A percentile compares a stretch with the other conserved stretches of the same genome.
These are phyloP conservation scores for Abrus precatorius DNA, from an alignment of 306 rosid genomes.

Conservation along the genomic window DNA sequence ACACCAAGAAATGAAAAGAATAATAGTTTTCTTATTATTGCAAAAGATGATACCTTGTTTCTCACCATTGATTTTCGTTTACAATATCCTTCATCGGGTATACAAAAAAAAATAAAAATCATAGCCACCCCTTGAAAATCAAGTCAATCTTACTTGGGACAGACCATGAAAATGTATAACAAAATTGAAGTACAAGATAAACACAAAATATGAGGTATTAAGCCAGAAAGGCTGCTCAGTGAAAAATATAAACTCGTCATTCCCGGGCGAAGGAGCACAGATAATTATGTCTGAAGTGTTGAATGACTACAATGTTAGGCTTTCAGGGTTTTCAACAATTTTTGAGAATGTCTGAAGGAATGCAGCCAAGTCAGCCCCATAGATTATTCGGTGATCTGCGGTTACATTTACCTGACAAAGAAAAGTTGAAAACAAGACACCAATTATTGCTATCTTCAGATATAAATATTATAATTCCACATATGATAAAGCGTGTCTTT, in stretches of 20 bases:
- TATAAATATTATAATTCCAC: background rate
- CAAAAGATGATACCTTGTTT: constrained; percentile 23
- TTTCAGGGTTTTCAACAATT: constrained; percentile 82
- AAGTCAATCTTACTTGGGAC: constrained; percentile 31
- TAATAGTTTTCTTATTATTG: background rate
- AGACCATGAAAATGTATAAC: constrained; percentile 42
- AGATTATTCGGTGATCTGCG: constrained; percentile 88
- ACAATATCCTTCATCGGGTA: constrained; percentile 24
- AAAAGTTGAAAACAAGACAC: background rate
- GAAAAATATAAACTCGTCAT: constrained; percentile 31
- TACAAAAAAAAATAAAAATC: background rate
- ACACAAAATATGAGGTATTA: constrained; percentile 46
- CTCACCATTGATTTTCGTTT: constrained; percentile 16
- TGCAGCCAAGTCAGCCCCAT: constrained; percentile 94
- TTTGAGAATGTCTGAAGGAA: constrained; percentile 86
- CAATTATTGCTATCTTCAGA: constrained; percentile 3
- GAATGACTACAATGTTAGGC: constrained; percentile 76
- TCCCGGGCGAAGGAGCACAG: constrained; percentile 24
- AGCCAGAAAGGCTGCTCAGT: constrained; percentile 31
- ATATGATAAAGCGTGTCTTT: constrained; percentile 5
- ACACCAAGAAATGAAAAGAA: background rate
- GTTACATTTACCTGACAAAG: constrained; percentile 91
- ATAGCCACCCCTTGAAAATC: constrained; percentile 51
- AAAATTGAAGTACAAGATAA: constrained; percentile 40
- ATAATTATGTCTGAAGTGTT: constrained; percentile 24